Base-by-base conservation (phyloP, 805 yeast species). In the Myxozyma neglecta region DNA sequence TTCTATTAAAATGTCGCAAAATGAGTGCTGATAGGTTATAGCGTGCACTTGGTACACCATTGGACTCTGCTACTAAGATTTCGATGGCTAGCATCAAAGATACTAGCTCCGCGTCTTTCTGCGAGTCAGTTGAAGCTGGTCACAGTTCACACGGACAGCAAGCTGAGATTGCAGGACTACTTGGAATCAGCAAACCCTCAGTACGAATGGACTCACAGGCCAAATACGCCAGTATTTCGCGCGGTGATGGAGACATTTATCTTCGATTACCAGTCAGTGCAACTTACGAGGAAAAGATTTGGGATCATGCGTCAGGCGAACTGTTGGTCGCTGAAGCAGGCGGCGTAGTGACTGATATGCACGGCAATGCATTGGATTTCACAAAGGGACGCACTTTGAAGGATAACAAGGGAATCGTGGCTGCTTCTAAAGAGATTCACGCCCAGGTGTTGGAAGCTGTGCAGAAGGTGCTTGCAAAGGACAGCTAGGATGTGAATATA, bases 221-320 rank as follows among this genome's bases (percentile, higher is more conserved):
- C 11, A 94, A 94, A 74, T 94, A 94, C 77, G 93, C 98, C 77
- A 84, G 92, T 14, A 80, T 94, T 50, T 86, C 97, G 10, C 81
- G 87, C 65, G 99, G 99, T 40, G 87, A 88, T 59, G 98, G 97
- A 3, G 97, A 94, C 70, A 82, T 94, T 13, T 94, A 96, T 70
- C 79, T 94, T 63, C 85, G 99, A 68, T 77, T 96, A 61, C 99
- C 99, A 13, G 84, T 86, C 50, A 85, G 81, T 67, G 79, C 84
- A 55, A 75, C 82, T 2, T 94, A 92, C 73, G 82, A 89, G 69
- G 99, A 94, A 73, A 94, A 94, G 75, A 91, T 94, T 63, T 94
- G 99, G 98, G 99, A 94, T 75, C 99, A 94, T 74, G 98, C 98
- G 18, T 96, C 97, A 1, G 99, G 99, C 3, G 87, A 88, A 70